Evolutionary conservation across 345 rosid species (phyloP).

Genomic region (Rhizophora apiculata): DNA sequence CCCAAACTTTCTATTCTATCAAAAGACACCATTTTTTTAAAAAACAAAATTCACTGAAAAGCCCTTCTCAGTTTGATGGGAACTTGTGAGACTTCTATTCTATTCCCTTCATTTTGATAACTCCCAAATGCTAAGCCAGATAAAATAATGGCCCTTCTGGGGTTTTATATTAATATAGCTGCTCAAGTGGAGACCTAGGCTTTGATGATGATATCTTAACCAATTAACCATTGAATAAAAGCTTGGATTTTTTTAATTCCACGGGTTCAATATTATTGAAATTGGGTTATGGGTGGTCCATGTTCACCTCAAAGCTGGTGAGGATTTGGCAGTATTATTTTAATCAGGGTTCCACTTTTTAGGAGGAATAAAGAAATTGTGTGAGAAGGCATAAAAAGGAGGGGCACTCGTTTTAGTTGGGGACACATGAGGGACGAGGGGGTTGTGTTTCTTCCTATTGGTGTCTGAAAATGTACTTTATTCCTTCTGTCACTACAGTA

Average conservation of each 20-base stretch:
- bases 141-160: neutral
- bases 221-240: slow-evolving; percentile 1
- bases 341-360: neutral
- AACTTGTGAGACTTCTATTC: slow-evolving; percentile 29
- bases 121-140: neutral
- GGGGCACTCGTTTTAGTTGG: slow-evolving; percentile 37
- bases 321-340: neutral
- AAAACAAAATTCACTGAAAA: no score
- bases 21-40: slow-evolving; percentile 4
- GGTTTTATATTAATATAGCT: neutral
- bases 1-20: slow-evolving; percentile 27
- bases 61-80: neutral
- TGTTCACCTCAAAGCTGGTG: neutral
- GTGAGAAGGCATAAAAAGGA: slow-evolving; percentile 27
- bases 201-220: neutral
- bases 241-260: neutral
- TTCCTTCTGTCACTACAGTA: neutral
- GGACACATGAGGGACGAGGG: slow-evolving; percentile 28
- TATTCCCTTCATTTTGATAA: slow-evolving; percentile 6
- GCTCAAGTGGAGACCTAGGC: neutral
- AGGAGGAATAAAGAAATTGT: slow-evolving; percentile 12
- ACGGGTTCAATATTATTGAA: neutral
- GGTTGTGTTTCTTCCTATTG: slow-evolving; percentile 7
- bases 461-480: slow-evolving; percentile 13
- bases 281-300: neutral